Conservation (phyloP, 495 filamentous ascomycete genomes). For the Parachaetomium inaequale region DNA sequence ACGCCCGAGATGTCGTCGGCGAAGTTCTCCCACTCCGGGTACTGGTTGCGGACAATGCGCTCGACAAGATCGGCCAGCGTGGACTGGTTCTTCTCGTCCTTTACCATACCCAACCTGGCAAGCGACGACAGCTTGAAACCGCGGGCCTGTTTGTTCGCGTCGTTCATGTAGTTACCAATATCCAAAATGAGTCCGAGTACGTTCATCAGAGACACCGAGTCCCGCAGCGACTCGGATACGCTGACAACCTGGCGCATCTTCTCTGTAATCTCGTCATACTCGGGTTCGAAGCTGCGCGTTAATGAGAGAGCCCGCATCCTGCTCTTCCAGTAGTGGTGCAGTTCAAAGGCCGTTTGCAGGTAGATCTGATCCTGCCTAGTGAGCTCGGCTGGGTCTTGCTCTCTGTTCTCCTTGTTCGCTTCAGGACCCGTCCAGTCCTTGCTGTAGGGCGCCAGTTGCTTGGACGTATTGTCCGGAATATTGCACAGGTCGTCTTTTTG, state of each 20-base stretch:
- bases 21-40: constrained; percentile 92
- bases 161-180: constrained; percentile 99
- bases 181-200: constrained; percentile 93
- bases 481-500: constrained; percentile 87
- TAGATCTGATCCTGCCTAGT: constrained; percentile 95
- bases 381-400: constrained; percentile 83
- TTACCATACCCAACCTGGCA: constrained; percentile 93
- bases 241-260: constrained; percentile 77
- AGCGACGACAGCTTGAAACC: constrained; percentile 97
- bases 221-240: constrained; percentile 83
- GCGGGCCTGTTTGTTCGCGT: constrained; percentile 94
- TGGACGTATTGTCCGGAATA: constrained; percentile 84
- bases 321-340: constrained; percentile 98
- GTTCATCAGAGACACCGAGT: constrained; percentile 90
- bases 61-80: constrained; percentile 97
- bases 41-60: constrained; percentile 92
- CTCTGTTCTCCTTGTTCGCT: constrained; percentile 70
- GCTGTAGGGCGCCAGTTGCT: constrained; percentile 90
- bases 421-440: constrained; percentile 94
- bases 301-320: constrained; percentile 86
- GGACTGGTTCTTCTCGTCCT: constrained; percentile 97
- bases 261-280: constrained; percentile 84
- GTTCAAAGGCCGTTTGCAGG: constrained; percentile 85
- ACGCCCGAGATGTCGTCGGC: constrained; percentile 80
- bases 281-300: constrained; percentile 78